phyloP scores from a whole-genome alignment of 2,329 filamentous ascomycete species.

The Monosporascus cannonballus region DNA sequence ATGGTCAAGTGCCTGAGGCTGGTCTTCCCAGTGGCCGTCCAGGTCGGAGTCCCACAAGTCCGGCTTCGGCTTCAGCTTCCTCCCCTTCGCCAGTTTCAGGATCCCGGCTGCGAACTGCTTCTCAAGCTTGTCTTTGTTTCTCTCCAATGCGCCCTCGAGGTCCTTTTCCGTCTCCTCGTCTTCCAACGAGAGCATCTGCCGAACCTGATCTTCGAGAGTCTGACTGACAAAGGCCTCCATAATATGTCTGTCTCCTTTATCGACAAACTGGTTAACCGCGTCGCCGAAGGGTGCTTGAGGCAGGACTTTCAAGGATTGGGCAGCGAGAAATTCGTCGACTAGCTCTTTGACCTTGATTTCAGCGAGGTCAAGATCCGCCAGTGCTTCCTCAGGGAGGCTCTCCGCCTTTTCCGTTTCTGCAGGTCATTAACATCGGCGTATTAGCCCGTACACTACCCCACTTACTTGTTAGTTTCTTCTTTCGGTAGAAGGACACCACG shows the following conservation, averaged over 20 bases:
- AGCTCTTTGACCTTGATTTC: slow-evolving; percentile 82
- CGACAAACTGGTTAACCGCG: slow-evolving; percentile 85
- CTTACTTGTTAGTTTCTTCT: slow-evolving; percentile 60
- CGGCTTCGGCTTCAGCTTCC: slow-evolving; percentile 67
- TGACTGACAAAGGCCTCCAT: slow-evolving; percentile 77
- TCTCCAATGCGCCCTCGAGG: slow-evolving; percentile 67
- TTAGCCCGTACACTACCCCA: slow-evolving; percentile 1
- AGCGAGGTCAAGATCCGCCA: slow-evolving; percentile 61
- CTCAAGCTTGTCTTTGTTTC: slow-evolving; percentile 64
- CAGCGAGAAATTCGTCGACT: slow-evolving; percentile 78
- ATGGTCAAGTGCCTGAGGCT: slow-evolving; percentile 59
- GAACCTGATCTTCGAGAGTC: slow-evolving; percentile 63
- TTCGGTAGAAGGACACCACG: slow-evolving; percentile 86
- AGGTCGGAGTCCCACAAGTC: slow-evolving; percentile 83
- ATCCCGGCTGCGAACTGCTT: slow-evolving; percentile 62
- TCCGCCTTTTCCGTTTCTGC: slow-evolving; percentile 36
- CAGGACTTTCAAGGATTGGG: slow-evolving; percentile 85
- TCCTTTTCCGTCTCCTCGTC: slow-evolving; percentile 64
- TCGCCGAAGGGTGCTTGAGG: slow-evolving; percentile 91
- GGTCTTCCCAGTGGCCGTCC: slow-evolving; percentile 79
- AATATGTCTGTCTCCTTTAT: slow-evolving; percentile 90
- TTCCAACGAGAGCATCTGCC: slow-evolving; percentile 60
- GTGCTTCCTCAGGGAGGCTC: slow-evolving; percentile 57
- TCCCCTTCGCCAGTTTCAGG: slow-evolving; percentile 45
- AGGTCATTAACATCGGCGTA: slow-evolving; percentile 8